Conservation (phyloP, 1,139 yeast species). For the Lodderomyces pseudojiufengensis region DNA sequence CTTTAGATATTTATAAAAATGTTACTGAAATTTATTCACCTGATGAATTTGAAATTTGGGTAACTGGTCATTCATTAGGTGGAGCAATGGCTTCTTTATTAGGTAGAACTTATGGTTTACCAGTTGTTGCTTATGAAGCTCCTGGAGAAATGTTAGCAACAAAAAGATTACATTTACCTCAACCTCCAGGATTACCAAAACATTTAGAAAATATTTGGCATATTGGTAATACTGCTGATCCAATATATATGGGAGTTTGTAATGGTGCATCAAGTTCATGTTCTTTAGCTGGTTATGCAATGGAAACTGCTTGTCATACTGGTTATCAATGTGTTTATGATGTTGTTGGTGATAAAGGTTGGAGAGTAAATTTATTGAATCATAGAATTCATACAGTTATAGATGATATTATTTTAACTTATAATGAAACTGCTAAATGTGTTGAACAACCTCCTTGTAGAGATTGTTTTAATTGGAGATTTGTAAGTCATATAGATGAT, state of each 20-base stretch:
- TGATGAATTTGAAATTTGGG: conserved; percentile 67
- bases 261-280: conserved; percentile 92
- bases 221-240: conserved; percentile 95
- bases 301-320: conserved; percentile 95
- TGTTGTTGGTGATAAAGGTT: conserved; percentile 82
- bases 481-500: conserved; percentile 50
- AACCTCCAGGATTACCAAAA: conserved; percentile 85
- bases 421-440: conserved; percentile 78
- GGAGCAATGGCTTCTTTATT: conserved; percentile 80
- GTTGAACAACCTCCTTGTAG: conserved; percentile 71
- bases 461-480: conserved; percentile 93
- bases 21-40: conserved; percentile 67
- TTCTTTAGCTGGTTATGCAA: conserved; percentile 90
- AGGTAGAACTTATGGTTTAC: conserved; percentile 87
- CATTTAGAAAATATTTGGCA: conserved; percentile 89
- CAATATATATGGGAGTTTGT: conserved; percentile 94
- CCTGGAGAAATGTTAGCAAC: conserved; percentile 91
- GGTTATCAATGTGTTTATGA: conserved; percentile 89
- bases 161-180: conserved; percentile 79
- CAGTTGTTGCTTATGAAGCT: conserved; percentile 87
- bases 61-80: conserved; percentile 94
- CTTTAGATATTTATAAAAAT: conserved; percentile 70
- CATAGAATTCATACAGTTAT: conserved; percentile 92
- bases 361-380: conserved; percentile 85
- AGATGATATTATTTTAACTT: conserved; percentile 68